Conservation (phyloP, 306 rosid genomes). For the Malus sieversii region DNA sequence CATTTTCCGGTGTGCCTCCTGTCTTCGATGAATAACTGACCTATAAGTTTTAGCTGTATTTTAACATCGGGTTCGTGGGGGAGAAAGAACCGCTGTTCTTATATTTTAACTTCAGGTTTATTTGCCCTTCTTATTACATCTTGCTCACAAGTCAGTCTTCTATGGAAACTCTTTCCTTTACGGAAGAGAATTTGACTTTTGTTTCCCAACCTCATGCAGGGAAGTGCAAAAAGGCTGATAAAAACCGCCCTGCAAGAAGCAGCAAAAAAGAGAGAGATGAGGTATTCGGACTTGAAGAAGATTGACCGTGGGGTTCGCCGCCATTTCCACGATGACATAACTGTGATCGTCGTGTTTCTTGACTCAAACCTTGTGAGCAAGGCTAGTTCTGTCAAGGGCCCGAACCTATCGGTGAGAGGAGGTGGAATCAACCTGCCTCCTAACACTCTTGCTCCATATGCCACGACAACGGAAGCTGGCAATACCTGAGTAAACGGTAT, state of each 20-base stretch:
- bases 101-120: too few species aligned
- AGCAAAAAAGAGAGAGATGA: slow-evolving; percentile 98
- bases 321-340: slow-evolving; percentile 96
- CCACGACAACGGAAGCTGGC: slow-evolving; percentile 50
- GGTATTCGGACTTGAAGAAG: slow-evolving; percentile 92
- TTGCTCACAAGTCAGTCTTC: neutral
- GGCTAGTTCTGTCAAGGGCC: slow-evolving; percentile 63
- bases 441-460: slow-evolving; percentile 65
- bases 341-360: slow-evolving; percentile 80
- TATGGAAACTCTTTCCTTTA: neutral
- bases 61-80: neutral
- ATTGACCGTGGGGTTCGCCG: slow-evolving; percentile 96
- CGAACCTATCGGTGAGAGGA: slow-evolving; percentile 66
- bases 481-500: slow-evolving; percentile 39
- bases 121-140: neutral
- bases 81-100: neutral
- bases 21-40: neutral
- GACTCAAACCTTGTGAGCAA: slow-evolving; percentile 66
- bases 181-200: neutral
- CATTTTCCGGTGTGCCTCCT: neutral
- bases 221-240: slow-evolving; percentile 86
- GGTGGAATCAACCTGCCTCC: slow-evolving; percentile 74
- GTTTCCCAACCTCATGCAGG: slow-evolving; percentile 49
- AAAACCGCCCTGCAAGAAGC: slow-evolving; percentile 80
- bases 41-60: neutral